Conservation (phyloP, 163 green algal species). For the Chlamydomonas reinhardtii region DNA sequence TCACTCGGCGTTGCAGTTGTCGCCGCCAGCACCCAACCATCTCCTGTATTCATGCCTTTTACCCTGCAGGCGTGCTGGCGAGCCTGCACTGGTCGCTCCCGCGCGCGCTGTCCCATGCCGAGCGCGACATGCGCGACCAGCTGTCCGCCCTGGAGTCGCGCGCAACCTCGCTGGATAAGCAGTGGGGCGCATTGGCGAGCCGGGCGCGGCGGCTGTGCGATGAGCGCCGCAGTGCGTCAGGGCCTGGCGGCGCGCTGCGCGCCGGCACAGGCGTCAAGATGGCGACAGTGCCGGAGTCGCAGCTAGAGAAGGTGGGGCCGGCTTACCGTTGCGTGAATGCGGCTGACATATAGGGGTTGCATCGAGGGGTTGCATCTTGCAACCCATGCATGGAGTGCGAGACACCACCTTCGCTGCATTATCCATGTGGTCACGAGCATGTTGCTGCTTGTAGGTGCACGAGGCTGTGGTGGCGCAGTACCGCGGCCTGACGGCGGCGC, state of each 20-base stretch:
- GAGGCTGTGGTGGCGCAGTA: constrained; percentile 31
- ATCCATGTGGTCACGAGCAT: too few species aligned
- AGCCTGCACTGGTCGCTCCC: constrained; percentile 46
- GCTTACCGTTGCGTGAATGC: too few species aligned
- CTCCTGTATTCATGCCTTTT: not conserved
- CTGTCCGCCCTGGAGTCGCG: constrained; percentile 2
- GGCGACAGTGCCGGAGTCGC: constrained; percentile 12
- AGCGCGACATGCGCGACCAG: constrained; percentile 7
- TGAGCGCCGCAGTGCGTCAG: constrained; percentile 3
- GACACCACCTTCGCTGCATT: too few species aligned
- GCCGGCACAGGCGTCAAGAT: not conserved
- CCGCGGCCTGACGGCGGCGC: constrained; percentile 21
- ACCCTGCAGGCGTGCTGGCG: constrained; percentile 29
- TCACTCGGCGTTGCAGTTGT: too few species aligned
- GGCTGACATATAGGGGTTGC: too few species aligned
- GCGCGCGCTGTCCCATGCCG: constrained; percentile 3
- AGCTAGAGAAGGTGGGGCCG: constrained; percentile 37
- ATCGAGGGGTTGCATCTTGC: too few species aligned
- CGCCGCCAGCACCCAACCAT: too few species aligned
- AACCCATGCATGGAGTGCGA: too few species aligned
- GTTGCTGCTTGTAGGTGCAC: constrained; percentile 11
- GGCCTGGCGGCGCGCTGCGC: not conserved
- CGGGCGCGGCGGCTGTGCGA: constrained; percentile 36
- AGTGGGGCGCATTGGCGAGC: not conserved
- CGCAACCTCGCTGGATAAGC: not conserved